Evolutionary conservation across 305 asterid genomes (phyloP).

Genomic region (Euphrasia arctica): DNA sequence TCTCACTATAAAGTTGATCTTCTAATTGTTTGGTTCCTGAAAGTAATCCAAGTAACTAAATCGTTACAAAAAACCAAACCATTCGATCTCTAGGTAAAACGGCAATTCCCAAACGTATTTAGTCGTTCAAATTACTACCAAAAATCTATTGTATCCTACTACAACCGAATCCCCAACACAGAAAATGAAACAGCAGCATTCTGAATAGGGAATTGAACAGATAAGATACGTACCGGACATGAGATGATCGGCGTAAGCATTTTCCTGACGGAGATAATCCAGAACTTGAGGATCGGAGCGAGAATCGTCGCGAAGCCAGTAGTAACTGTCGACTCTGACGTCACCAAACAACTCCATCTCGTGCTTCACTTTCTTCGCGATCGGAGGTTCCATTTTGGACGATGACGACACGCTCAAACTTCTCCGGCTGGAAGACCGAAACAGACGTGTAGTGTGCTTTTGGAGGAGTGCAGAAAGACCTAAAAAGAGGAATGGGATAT

Average conservation of each 20-base stretch:
- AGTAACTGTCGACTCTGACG: conserved; percentile 74
- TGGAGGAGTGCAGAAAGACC: no score
- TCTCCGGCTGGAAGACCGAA: conserved; percentile 10
- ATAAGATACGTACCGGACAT: conserved; percentile 68
- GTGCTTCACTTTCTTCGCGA: conserved; percentile 72
- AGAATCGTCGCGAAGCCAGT: conserved; percentile 96
- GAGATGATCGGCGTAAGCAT: conserved; percentile 56
- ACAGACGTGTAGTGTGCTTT: no score
- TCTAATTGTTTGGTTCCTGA: conserved; percentile 78
- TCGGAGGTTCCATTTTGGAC: conserved; percentile 51
- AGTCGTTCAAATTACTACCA: neutral
- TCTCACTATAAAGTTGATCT: conserved; percentile 72
- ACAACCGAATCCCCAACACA: conserved; percentile 7
- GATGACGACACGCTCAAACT: conserved; percentile 16
- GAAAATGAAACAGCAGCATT: neutral
- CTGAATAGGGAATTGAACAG: neutral
- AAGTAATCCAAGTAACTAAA: conserved; percentile 20
- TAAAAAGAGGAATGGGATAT: no score
- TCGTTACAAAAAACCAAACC: conserved; percentile 15
- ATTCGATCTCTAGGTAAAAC: neutral
- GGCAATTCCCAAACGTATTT: no score
- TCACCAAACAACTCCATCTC: conserved; percentile 94
- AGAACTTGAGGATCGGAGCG: conserved; percentile 67
- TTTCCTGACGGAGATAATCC: conserved; percentile 65
- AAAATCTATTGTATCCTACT: conserved; percentile 1